phyloP scores from a whole-genome alignment of 306 rosid species.

The Nissolia schottii region DNA sequence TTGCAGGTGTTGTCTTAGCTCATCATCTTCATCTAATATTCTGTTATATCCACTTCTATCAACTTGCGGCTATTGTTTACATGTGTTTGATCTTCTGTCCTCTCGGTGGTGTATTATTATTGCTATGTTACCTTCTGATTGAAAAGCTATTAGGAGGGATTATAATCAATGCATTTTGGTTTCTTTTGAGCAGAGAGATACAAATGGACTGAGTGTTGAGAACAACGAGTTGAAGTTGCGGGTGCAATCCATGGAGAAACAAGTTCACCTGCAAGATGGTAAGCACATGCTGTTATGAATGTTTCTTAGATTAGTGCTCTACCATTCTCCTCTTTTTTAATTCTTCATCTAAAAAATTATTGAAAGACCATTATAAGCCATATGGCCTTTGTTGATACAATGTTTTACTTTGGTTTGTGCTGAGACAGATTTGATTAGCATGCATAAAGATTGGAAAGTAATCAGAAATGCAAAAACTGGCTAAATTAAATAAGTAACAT shows the following conservation, averaged over 20 bases:
- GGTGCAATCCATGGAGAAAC: conserved; percentile 81
- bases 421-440: neutral
- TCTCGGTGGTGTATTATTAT: neutral
- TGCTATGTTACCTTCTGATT: neutral
- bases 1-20: conserved; percentile 50
- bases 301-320: neutral
- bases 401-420: neutral
- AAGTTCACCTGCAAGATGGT: conserved; percentile 89
- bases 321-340: neutral
- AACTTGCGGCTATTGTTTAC: neutral
- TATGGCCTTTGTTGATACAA: neutral
- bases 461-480: neutral
- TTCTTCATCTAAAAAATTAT: neutral
- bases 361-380: neutral
- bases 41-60: neutral
- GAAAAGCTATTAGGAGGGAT: neutral
- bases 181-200: conserved; percentile 56
- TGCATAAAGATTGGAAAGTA: neutral
- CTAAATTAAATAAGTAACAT: neutral
- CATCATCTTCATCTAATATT: neutral
- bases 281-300: conserved; percentile 9
- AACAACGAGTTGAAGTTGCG: conserved; percentile 75
- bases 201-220: conserved; percentile 62
- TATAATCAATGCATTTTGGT: neutral
- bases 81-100: neutral